Evolutionary conservation across 192 early-diverging fungal genomes (phyloP), one percentile per base, ranked within the genome.

Genomic region (Cladochytrium replicatum): DNA sequence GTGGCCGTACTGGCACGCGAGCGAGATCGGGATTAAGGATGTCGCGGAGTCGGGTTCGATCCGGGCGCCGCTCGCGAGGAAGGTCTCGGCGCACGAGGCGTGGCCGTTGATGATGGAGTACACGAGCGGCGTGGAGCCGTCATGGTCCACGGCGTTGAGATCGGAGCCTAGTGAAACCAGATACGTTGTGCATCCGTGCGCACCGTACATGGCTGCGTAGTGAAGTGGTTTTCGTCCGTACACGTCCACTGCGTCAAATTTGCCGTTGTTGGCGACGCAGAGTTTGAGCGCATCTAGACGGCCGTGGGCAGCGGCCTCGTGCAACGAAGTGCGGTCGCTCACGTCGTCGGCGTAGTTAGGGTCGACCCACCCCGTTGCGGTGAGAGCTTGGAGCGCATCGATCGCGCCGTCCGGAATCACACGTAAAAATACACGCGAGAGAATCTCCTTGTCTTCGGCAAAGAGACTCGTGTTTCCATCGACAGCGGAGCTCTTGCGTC

Each of bases 1-100:
- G 55, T 88, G 85, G 23, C 96, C 96, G 62, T 87, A 85, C 47
- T 94, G 80, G 64, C 92, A 96, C 4, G 93, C 90, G 4, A 97
- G 57, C n/a, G 75, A 76, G 24, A 99, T 75, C 4, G 87, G 87
- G 41, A 85, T 77, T 4, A 78, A 75, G n/a, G 54, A 77, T 59
- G 53, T 83, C 72, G 50, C 54, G 44, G 50, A 63, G 8, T 43
- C 58, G 6, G 83, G 71, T 52, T 88, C 85, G 13, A 84, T 74
- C 27, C 61, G 66, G 8, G 76, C 83, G 26, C 69, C 71, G 32
- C 74, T 55, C 0, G 83, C 70, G 25, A 99, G 68, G 25, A 95
- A 67, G 32, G 85, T 77, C 21, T 81, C 63, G 9, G 85, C 85
- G 45, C 83, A 86, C 6, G 76, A 63, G 0, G 80, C 73, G 50